Base-by-base conservation (phyloP, 1,284 basidiomycete genomes). In the Apiotrichum porosum region DNA sequence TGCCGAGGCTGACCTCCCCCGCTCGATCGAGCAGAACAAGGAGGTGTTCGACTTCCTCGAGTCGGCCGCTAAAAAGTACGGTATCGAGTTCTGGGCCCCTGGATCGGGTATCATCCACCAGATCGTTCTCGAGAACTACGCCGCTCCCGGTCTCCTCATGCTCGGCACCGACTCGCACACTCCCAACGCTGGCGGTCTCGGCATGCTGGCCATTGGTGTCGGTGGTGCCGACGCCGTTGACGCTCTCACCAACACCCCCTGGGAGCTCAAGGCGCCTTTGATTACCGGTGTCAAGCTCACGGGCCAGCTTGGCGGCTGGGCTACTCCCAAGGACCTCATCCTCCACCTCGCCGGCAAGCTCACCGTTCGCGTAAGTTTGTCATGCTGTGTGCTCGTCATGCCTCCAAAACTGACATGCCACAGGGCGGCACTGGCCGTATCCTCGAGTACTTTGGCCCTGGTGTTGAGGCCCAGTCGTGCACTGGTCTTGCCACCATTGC, bases 181-280 rank as follows among this genome's bases (percentile, higher is more conserved):
- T 5, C 95, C 95, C 9, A 98, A 99, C 70, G 95, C 95, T 35
- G 92, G 93, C 55, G 95, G 95, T 41, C 81, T 98, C 46, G 95
- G 95, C n/a, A 83, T 94, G 79, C 81, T 99, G 52, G 95, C 95
- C 9, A 97, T 97, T 51, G 95, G 95, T 54, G 95, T 99, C 21
- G 95, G 95, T 58, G 95, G 95, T 52, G 95, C 95, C 18, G 95
- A 99, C 69, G 95, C 95, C 17, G 95, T 99, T 26, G 95, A 99
- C 72, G 95, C 92, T 14, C 87, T 99, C 84, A 97, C 94, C 9
- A 86, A 88, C 52, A 97, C 93, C 17, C 92, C 94, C 32, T 99
- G 95, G 95, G 95, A 98, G 72, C 78, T 98, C 49, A 94, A 95
- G 74, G 92, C 93, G 28, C 94, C 93, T 13, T 81, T 86, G 58